These are phyloP conservation scores for Ceratorhiza oryzae-sativae DNA, from an alignment of 1,284 basidiomycete genomes.

Conservation along the genomic window DNA sequence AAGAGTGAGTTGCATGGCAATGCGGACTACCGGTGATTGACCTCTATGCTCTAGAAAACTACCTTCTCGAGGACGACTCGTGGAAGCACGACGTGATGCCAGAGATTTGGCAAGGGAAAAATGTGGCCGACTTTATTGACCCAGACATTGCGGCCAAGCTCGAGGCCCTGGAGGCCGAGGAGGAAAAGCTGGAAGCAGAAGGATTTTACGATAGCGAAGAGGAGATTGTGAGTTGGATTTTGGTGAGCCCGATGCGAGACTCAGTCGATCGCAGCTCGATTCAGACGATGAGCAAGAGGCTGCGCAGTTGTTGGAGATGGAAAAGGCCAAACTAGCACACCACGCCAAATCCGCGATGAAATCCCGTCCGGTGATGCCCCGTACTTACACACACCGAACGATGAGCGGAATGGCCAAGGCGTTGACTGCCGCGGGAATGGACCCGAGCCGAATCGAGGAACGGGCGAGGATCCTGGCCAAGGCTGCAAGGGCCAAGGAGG, in stretches of 20 bases:
- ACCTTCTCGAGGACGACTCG: constrained; percentile 86
- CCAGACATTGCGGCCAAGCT: constrained; percentile 98
- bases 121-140: constrained; percentile 98
- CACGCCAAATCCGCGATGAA: constrained; percentile 85
- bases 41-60: constrained; percentile 69
- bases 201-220: constrained; percentile 94
- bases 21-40: constrained; percentile 2
- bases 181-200: constrained; percentile 90
- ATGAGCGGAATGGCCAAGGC: constrained; percentile 83
- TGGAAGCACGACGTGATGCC: constrained; percentile 98
- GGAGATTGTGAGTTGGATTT: constrained; percentile 67
- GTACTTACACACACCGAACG: constrained; percentile 87
- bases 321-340: constrained; percentile 81
- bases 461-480: constrained; percentile 87
- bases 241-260: neutral
- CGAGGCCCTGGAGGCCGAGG: constrained; percentile 96
- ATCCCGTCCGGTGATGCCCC: constrained; percentile 84
- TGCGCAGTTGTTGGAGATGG: constrained; percentile 68
- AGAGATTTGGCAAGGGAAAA: constrained; percentile 98
- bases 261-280: constrained; percentile 65
- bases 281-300: constrained; percentile 90
- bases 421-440: constrained; percentile 86
- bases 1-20: constrained; percentile 67
- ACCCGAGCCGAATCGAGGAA: constrained; percentile 87
- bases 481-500: constrained; percentile 60